Evolutionary conservation across 176 grass and related monocot genomes (phyloP), one percentile per base, ranked within the genome.

Genomic region (Bromus sterilis): DNA sequence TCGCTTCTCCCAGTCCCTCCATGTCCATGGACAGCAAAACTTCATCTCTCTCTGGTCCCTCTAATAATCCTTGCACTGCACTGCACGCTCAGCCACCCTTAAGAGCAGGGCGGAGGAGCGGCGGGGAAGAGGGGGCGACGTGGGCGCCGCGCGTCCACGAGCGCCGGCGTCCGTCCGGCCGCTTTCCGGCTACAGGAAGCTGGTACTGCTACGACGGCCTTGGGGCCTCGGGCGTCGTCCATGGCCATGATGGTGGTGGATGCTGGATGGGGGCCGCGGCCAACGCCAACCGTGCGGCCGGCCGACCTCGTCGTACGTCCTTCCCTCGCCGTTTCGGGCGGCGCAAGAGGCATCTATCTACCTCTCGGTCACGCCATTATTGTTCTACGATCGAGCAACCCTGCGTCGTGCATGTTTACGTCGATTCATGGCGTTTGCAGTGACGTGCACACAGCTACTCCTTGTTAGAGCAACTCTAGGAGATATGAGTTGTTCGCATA

Each of bases 161-260:
- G 42, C 53, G 43, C 40, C 40, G 55, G 39, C 30, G 39, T 23
- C 66, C 40, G 75, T 79, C 76, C n/a, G 29, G 83, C 39, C 83
- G 55, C 55, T 53, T 66, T 83, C 59, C 18, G 72, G 28, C 76
- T 73, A 72, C 66, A 39, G 83, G 40, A 35, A 79, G 64, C 55
- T 14, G 53, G n/a, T n/a, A n/a, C n/a, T n/a, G n/a, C n/a, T 64
- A 51, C 48, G 0, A 51, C 48, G 48, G 48, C 37, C 66, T 42
- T 42, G 66, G 66, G 66, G 21, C 34, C 32, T n/a, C n/a, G n/a
- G n/a, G n/a, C n/a, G n/a, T n/a, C n/a, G n/a, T n/a, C n/a, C n/a
- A n/a, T n/a, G n/a, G n/a, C n/a, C n/a, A n/a, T n/a, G n/a, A n/a
- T n/a, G n/a, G n/a, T n/a, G n/a, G n/a, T n/a, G n/a, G n/a, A n/a